A percentile compares a stretch with the other conserved stretches of the same genome.
Evolutionary conservation across 345 rosid genomes (phyloP).

Genomic region (Erucastrum elatum): DNA sequence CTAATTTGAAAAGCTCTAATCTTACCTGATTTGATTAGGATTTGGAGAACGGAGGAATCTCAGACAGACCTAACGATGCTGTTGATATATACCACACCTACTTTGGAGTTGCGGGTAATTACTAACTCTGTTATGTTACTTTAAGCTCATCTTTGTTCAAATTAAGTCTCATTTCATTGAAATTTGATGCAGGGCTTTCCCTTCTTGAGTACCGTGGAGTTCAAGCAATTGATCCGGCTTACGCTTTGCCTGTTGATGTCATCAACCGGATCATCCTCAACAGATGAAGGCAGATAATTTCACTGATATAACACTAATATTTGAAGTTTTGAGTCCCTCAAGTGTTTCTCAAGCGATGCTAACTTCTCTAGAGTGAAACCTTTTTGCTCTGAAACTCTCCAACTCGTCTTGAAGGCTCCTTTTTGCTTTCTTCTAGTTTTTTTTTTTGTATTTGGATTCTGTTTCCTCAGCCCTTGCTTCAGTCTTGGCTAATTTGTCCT

Average conservation of each 20-base stretch:
- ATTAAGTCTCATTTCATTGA: conserved; percentile 1
- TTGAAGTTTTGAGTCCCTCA: too few species aligned
- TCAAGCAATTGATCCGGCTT: conserved; percentile 84
- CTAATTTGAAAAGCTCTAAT: conserved; percentile 3
- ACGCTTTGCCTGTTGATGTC: conserved; percentile 85
- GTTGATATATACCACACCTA: conserved; percentile 84
- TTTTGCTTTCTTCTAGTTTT: too few species aligned
- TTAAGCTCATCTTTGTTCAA: background rate
- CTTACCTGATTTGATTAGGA: conserved; percentile 47
- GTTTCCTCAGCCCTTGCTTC: background rate
- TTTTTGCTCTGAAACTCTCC: background rate
- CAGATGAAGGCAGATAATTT: conserved; percentile 30
- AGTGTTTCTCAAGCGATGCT: too few species aligned
- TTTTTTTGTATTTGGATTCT: background rate
- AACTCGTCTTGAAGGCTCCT: background rate
- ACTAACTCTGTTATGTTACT: background rate
- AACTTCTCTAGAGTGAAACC: too few species aligned
- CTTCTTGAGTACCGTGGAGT: conserved; percentile 85
- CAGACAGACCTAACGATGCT: conserved; percentile 86
- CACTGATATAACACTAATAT: background rate
- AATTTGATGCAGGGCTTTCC: conserved; percentile 65
- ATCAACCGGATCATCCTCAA: conserved; percentile 54
- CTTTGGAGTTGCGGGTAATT: conserved; percentile 84
- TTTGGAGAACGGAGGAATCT: conserved; percentile 78
- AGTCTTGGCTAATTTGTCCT: background rate